Evolutionary conservation across 768 basidiomycete species (phyloP), one percentile per base, ranked within the genome.

Genomic region (Trametes meyenii): DNA sequence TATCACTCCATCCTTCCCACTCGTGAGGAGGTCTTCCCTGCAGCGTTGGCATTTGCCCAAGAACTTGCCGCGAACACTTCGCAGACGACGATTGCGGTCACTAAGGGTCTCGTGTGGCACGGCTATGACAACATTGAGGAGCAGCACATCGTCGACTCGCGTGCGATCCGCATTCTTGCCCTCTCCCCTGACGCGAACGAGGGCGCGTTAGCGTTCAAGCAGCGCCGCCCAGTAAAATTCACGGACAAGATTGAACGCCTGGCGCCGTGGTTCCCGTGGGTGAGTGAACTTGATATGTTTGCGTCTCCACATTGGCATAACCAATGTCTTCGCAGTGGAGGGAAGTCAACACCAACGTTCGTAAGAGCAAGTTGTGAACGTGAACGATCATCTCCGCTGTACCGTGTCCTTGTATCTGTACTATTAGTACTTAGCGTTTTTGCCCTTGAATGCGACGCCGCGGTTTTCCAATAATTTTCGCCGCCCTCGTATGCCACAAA

Each of bases 221-320:
- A 85, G 63, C 77, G 74, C 61, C 72, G 85, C 13, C 48, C 67
- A 6, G 78, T 79, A 2, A 78, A 74, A 44, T 84, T 85, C 60
- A 67, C 68, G 12, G 83, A 81, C 49, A 79, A 73, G 2, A 60
- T 85, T 1, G 48, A 16, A 17, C 7, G 38, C 4, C 26, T 70
- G 55, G 63, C 71, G n/a, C 73, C 76, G 3, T 82, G 80, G 78
- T 78, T 76, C 59, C 81, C 84, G 43, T 85, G 83, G 83, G 84
- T 85, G 55, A 64, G 81, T 66, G 35, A 21, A 13, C 50, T 13
- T 11, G 14, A 17, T 35, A 13, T 21, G 4, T 14, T 29, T 38
- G 10, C 50, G n/a, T 5, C 33, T 45, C 17, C 12, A 24, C 45
- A 12, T 3, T 44, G 0, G 10, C 29, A 24, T 39, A 53, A 60